A percentile compares a stretch with the other conserved stretches of the same genome.
These are phyloP conservation scores for Cystobasidium sp. DNA, from an alignment of 1,284 basidiomycete species.

Conservation along the genomic window DNA sequence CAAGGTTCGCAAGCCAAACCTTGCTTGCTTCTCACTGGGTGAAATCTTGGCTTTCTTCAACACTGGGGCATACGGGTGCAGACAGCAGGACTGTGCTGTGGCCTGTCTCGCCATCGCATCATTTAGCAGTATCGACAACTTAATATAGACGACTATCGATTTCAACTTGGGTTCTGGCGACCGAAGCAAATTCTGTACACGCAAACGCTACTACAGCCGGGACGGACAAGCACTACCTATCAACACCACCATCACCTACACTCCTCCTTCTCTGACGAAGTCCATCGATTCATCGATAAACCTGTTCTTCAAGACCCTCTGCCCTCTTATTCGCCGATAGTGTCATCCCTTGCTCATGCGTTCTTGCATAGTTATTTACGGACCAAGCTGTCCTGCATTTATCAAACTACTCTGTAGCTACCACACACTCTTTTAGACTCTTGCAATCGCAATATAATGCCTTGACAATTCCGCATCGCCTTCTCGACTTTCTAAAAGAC, in stretches of 20 bases:
- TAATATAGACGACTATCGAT: conserved; percentile 14
- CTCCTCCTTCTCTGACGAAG: too few relatives aligned
- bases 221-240: too few relatives aligned
- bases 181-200: neutral
- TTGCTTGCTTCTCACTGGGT: neutral
- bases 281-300: too few relatives aligned
- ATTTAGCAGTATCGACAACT: conserved; percentile 15
- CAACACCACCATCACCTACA: too few relatives aligned
- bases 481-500: too few relatives aligned
- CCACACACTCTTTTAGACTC: conserved; percentile 11
- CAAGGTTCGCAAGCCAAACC: too few relatives aligned
- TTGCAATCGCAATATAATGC: neutral
- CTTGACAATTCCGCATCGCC: neutral
- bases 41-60: neutral
- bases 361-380: too few relatives aligned
- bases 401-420: conserved; percentile 18
- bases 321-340: too few relatives aligned
- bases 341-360: too few relatives aligned
- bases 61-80: neutral
- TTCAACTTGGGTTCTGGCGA: neutral
- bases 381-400: neutral
- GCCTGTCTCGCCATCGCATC: neutral
- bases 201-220: too few relatives aligned
- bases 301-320: too few relatives aligned
- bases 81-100: conserved; percentile 17